Evolutionary conservation across 148 eudicot species (phyloP).

Genomic region (Diospyros lotus): DNA sequence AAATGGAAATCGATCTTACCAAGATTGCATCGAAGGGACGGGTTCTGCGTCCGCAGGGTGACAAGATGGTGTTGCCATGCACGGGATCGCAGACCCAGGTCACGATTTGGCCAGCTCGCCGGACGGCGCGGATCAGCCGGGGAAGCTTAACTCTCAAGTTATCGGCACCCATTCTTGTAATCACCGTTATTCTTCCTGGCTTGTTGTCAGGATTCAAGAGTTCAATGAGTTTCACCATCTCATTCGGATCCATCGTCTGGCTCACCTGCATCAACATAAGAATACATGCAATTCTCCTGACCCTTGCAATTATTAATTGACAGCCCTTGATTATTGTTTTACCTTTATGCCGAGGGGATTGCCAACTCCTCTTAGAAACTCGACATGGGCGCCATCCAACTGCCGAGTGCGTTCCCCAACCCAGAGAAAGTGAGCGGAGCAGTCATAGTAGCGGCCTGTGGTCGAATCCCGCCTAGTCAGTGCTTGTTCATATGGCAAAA

Average conservation of each 20-base stretch:
- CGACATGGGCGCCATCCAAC: slow-evolving; percentile 80
- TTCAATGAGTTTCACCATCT: slow-evolving; percentile 72
- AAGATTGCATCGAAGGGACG: slow-evolving; percentile 67
- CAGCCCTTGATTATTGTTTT: background rate
- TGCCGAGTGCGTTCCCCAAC: slow-evolving; percentile 82
- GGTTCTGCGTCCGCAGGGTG: slow-evolving; percentile 76
- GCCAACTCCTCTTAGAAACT: slow-evolving; percentile 65
- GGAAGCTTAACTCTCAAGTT: slow-evolving; percentile 79
- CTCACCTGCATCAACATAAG: slow-evolving; percentile 42
- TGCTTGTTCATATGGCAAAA: slow-evolving; percentile 75
- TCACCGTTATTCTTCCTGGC: slow-evolving; percentile 69
- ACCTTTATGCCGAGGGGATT: slow-evolving; percentile 87
- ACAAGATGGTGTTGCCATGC: slow-evolving; percentile 75
- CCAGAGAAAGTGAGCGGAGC: slow-evolving; percentile 86
- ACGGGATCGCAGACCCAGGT: slow-evolving; percentile 78
- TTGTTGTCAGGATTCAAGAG: slow-evolving; percentile 71
- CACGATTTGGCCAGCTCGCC: slow-evolving; percentile 65
- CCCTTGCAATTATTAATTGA: too few species aligned
- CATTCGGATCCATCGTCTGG: slow-evolving; percentile 71
- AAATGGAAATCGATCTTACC: slow-evolving; percentile 30
- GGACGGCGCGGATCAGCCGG: slow-evolving; percentile 61
- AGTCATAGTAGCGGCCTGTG: slow-evolving; percentile 62
- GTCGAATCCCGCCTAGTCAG: slow-evolving; percentile 75
- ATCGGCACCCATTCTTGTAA: slow-evolving; percentile 77
- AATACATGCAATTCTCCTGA: too few species aligned